phyloP scores from a whole-genome alignment of 805 yeast genomes.

The Limtongia smithiae region DNA sequence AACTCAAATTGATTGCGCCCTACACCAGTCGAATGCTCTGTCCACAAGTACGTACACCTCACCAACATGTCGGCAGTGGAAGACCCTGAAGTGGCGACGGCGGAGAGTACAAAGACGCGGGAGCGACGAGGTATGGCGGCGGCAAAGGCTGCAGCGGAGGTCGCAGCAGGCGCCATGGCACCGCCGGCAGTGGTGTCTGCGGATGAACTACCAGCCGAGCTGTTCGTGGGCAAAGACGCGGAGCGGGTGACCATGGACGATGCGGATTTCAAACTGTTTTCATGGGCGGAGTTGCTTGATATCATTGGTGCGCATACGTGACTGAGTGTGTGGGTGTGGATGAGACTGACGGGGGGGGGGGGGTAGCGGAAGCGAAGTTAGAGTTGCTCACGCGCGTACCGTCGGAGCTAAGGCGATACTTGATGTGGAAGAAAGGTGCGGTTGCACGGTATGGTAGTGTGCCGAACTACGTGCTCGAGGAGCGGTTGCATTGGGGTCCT shows the following conservation, averaged over 20 bases:
- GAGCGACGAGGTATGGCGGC: too few species aligned
- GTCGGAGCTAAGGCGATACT: conserved; percentile 31
- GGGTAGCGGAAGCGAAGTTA: conserved; percentile 26
- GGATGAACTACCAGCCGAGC: conserved; percentile 1
- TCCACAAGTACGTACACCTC: too few species aligned
- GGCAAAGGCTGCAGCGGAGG: too few species aligned
- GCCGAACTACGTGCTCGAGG: conserved; percentile 29
- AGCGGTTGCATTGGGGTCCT: conserved; percentile 35
- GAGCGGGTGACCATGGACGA: conserved; percentile 17
- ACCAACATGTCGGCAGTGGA: too few species aligned
- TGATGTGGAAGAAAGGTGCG: conserved; percentile 30
- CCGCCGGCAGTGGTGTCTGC: too few species aligned
- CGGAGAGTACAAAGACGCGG: too few species aligned
- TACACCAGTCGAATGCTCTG: too few species aligned
- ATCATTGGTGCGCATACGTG: conserved; percentile 28
- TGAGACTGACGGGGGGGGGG: conserved; percentile 10
- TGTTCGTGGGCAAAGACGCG: conserved; percentile 20
- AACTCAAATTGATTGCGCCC: too few species aligned
- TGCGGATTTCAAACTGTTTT: conserved; percentile 28
- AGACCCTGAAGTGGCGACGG: too few species aligned
- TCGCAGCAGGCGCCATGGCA: too few species aligned
- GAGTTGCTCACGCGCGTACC: conserved; percentile 32
- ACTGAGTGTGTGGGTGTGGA: neutral
- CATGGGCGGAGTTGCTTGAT: conserved; percentile 31
- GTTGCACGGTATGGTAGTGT: conserved; percentile 30